A percentile compares a stretch with the other conserved stretches of the same genome.
phyloP scores from a whole-genome alignment of 2,329 filamentous ascomycete species.

The Ascochyta pisi region DNA sequence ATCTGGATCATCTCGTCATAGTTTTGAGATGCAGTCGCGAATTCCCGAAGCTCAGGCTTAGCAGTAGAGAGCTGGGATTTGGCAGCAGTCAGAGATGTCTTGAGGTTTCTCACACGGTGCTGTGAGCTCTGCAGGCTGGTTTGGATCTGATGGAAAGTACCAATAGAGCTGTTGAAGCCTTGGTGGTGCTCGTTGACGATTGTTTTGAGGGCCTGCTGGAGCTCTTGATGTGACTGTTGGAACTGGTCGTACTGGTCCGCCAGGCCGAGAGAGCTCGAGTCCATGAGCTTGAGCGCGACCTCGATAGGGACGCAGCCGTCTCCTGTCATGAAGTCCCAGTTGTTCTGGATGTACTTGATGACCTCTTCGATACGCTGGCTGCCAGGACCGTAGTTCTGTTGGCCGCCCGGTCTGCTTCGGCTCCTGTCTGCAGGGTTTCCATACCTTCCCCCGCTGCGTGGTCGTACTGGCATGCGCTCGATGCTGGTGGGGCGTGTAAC shows the following conservation, averaged over 20 bases:
- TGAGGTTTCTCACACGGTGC: constrained; percentile 79
- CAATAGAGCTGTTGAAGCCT: constrained; percentile 98
- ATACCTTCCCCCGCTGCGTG: constrained; percentile 46
- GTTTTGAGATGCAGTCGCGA: constrained; percentile 84
- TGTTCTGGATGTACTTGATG: constrained; percentile 80
- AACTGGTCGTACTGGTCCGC: constrained; percentile 89
- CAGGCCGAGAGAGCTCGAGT: constrained; percentile 89
- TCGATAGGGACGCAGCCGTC: constrained; percentile 92
- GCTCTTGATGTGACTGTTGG: constrained; percentile 78
- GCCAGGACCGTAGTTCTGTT: constrained; percentile 46
- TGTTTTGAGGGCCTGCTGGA: constrained; percentile 90
- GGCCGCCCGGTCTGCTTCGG: constrained; percentile 36
- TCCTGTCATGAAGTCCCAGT: constrained; percentile 92
- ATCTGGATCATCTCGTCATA: constrained; percentile 90
- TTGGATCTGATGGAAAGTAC: constrained; percentile 98
- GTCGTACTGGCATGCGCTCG: constrained; percentile 51
- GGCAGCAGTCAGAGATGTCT: constrained; percentile 80
- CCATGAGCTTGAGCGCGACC: constrained; percentile 91
- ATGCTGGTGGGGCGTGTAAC: constrained; percentile 49
- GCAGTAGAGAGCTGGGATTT: constrained; percentile 83
- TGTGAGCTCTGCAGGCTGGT: constrained; percentile 89
- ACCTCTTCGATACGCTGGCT: constrained; percentile 62
- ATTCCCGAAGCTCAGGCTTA: constrained; percentile 88
- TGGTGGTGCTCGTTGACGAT: constrained; percentile 99
- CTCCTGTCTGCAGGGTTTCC: constrained; percentile 30